Conservation (phyloP, 768 basidiomycete species). For the Podaxis rugospora region DNA sequence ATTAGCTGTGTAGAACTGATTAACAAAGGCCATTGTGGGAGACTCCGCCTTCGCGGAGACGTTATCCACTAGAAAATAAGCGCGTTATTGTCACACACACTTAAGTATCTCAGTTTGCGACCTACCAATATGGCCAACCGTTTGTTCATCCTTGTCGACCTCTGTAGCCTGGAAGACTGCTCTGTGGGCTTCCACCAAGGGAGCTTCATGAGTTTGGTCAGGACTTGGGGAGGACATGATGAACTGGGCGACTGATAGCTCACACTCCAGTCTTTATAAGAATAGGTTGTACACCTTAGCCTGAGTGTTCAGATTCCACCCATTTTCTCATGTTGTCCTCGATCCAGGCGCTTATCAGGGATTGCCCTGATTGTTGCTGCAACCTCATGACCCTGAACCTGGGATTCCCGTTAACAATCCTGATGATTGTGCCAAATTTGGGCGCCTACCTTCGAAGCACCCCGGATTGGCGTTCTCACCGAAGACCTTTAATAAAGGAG, state of each 20-base stretch:
- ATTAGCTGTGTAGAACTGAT: conserved; percentile 1
- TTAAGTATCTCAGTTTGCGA: neutral
- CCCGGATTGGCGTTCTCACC: too few relatives aligned
- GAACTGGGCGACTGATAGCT: too few relatives aligned
- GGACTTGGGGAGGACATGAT: neutral
- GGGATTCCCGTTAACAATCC: too few relatives aligned
- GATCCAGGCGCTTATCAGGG: neutral
- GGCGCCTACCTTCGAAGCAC: too few relatives aligned
- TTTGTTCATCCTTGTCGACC: neutral
- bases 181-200: neutral
- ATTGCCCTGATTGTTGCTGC: neutral
- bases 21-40: neutral
- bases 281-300: neutral
- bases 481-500: too few relatives aligned
- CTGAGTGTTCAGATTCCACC: neutral
- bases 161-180: neutral
- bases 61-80: neutral
- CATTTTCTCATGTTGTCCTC: neutral
- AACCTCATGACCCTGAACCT: neutral
- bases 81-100: too few relatives aligned
- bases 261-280: neutral
- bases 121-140: neutral
- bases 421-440: too few relatives aligned
- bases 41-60: neutral
- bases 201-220: neutral